Evolutionary conservation across 2,329 filamentous ascomycete genomes (phyloP).

Genomic region (Cytospora paraplurivora): DNA sequence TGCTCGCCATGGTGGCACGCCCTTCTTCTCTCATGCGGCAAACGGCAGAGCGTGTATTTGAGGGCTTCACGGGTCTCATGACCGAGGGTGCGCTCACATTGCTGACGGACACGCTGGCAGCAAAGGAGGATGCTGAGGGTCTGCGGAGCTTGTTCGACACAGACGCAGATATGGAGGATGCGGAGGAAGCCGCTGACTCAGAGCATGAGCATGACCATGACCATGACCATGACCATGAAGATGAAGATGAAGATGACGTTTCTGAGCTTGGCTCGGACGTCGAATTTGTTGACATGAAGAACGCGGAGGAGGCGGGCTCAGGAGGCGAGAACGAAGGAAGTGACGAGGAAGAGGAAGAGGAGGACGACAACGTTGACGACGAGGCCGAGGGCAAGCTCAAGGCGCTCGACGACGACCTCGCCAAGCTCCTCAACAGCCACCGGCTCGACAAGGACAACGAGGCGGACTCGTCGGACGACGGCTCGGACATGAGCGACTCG

Average conservation of each 20-base stretch:
- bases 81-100: constrained; percentile 71
- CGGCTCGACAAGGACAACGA: constrained; percentile 60
- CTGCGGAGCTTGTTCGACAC: constrained; percentile 83
- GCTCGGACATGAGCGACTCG: constrained; percentile 89
- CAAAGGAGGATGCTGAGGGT: constrained; percentile 79
- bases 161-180: constrained; percentile 59
- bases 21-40: constrained; percentile 83
- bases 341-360: constrained; percentile 42
- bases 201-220: constrained; percentile 44
- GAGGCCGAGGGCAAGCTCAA: constrained; percentile 48
- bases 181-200: constrained; percentile 47
- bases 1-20: constrained; percentile 87
- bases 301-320: constrained; percentile 41
- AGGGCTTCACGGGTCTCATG: constrained; percentile 75
- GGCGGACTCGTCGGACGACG: constrained; percentile 60
- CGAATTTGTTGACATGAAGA: constrained; percentile 43
- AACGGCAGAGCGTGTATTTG: constrained; percentile 85
- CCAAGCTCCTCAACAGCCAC: constrained; percentile 70
- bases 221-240: constrained; percentile 44
- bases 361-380: constrained; percentile 47
- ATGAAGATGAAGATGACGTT: constrained; percentile 43
- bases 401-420: constrained; percentile 38
- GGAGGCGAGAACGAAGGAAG: constrained; percentile 46
- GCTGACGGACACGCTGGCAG: constrained; percentile 68
- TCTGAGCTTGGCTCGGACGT: constrained; percentile 46